Evolutionary conservation across 2,329 filamentous ascomycete species (phyloP), one percentile per base, ranked within the genome.

Genomic region (Trichoderma lentiforme): DNA sequence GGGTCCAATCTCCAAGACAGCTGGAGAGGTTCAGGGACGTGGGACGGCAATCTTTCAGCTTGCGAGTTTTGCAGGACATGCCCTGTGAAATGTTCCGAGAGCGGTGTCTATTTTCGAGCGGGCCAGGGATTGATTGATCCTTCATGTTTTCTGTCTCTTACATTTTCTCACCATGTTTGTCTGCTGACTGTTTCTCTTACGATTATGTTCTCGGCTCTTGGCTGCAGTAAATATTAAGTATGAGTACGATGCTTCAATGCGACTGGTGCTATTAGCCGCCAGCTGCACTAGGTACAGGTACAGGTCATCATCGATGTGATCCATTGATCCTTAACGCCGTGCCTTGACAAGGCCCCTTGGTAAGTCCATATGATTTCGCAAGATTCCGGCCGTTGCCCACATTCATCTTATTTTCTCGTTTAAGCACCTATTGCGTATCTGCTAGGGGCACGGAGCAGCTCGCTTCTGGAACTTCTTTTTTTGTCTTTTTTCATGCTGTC

Each of bases 31-130:
- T 70, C 36, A 70, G 43, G 51, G 64, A 24, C 43, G n/a, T 21
- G n/a, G 43, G 43, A 24, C 30, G 39, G 11, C 32, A 34, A 36
- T 43, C 32, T 28, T 67, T n/a, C 34, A 36, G 34, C 34, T 36
- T 36, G 34, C 34, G 34, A 36, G 34, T 36, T 36, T 36, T 36
- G 34, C 34, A 36, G 34, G 34, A 36, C 34, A 36, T 36, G 34
- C 34, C 34, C 34, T 15, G 34, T 15, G 14, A 36, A 56, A 62
- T 18, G 43, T 57, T 43, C 68, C 68, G 47, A 57, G 32, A 63
- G 58, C 15, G 68, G 60, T 71, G 43, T 65, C 62, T 65, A 61
- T 71, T 66, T 64, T 66, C 70, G 62, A 65, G 43, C 43, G 58
- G 18, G 28, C 34, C 34, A 51, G 51, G 53, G 56, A 53, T 30